phyloP scores from a whole-genome alignment of 139 green algal genomes.

The Spirogloea muscicola region DNA sequence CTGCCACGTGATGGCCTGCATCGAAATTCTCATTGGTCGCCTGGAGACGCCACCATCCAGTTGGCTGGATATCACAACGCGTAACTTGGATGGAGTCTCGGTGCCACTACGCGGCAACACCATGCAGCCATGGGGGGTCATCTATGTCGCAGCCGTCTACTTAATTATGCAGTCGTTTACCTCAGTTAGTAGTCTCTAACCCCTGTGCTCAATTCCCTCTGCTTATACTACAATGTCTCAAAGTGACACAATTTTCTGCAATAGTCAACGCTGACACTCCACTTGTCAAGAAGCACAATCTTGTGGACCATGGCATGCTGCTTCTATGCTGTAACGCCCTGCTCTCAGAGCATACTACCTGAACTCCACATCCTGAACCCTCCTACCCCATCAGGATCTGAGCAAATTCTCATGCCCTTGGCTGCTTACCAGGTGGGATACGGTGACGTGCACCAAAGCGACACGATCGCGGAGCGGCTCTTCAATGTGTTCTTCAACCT shows the following conservation, averaged over 20 bases:
- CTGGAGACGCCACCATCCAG: neutral
- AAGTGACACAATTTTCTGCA: no score
- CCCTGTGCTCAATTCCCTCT: neutral
- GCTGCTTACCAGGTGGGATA: slow-evolving; percentile 8
- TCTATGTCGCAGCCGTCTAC: neutral
- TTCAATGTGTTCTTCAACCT: neutral
- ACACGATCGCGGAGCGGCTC: neutral
- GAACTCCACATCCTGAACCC: neutral
- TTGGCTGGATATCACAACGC: no score
- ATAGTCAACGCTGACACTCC: no score
- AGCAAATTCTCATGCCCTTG: neutral
- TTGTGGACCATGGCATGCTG: no score
- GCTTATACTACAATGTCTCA: no score
- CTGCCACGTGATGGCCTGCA: neutral
- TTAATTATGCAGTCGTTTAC: neutral
- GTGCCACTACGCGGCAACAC: no score
- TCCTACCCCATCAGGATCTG: no score
- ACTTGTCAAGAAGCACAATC: no score
- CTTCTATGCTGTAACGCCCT: no score
- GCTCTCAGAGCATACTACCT: neutral
- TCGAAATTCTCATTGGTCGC: neutral
- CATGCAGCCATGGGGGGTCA: neutral
- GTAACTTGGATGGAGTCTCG: no score
- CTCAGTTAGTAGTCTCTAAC: neutral
- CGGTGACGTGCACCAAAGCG: neutral